These are phyloP conservation scores for Nicotiana tabacum DNA, from an alignment of 257 asterid species.

Conservation along the genomic window DNA sequence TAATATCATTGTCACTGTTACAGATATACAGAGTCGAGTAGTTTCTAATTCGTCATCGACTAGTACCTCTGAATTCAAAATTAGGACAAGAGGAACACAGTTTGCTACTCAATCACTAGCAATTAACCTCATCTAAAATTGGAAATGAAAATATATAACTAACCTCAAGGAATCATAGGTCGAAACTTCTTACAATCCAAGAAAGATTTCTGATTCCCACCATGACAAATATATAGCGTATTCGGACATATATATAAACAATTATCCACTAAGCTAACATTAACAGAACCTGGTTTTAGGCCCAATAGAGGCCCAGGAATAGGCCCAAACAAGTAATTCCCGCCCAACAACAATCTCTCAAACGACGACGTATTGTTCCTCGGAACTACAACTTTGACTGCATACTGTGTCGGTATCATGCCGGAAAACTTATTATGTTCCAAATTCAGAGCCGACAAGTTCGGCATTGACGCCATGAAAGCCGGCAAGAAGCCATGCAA, in stretches of 20 bases:
- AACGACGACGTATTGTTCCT: background rate
- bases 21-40: no score
- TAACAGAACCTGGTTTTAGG: conserved; percentile 11
- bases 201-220: background rate
- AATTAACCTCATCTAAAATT: no score
- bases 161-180: no score
- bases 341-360: conserved; percentile 16
- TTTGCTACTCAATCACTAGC: no score
- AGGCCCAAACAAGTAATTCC: conserved; percentile 29
- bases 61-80: no score
- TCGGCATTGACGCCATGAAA: conserved; percentile 21
- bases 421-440: conserved; percentile 23
- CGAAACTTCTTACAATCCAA: no score
- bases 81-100: no score
- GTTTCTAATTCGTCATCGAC: no score
- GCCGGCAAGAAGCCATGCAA: conserved; percentile 17
- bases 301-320: conserved; percentile 21
- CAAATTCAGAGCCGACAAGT: conserved; percentile 16
- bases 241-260: conserved; percentile 17
- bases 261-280: conserved; percentile 22
- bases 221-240: conserved; percentile 16
- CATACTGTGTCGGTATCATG: conserved; percentile 17
- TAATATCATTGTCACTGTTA: no score
- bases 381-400: conserved; percentile 10
- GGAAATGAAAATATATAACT: no score